These are phyloP conservation scores for Pachyrhizus erosus DNA, from an alignment of 306 rosid species.

Conservation along the genomic window DNA sequence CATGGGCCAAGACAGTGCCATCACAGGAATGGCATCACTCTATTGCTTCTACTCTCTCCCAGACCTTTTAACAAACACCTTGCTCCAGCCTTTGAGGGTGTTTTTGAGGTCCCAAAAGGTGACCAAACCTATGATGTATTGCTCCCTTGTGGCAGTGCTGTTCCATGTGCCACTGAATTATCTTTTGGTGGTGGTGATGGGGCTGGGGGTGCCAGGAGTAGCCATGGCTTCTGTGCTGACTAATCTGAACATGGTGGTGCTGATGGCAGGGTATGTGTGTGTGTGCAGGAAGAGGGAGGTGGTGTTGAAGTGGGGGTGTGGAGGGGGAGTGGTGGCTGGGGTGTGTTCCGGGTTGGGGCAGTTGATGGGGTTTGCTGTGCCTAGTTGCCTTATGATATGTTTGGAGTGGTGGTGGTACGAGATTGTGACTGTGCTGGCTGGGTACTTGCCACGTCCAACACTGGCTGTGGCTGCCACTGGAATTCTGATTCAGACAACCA, in stretches of 20 bases:
- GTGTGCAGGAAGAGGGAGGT: constrained; percentile 48
- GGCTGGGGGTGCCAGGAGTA: constrained; percentile 81
- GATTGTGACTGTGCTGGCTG: constrained; percentile 89
- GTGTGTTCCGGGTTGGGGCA: constrained; percentile 61
- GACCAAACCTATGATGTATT: constrained; percentile 89
- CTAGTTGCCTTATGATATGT: constrained; percentile 90
- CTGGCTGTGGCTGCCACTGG: constrained; percentile 96
- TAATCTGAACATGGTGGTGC: constrained; percentile 71
- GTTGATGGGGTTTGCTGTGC: constrained; percentile 75
- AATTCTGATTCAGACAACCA: constrained; percentile 91
- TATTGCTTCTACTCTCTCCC: constrained; percentile 85
- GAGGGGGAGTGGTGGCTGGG: constrained; percentile 33
- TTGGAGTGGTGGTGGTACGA: constrained; percentile 99
- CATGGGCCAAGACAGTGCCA: constrained; percentile 75
- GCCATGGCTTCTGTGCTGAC: constrained; percentile 90
- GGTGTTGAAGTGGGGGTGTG: constrained; percentile 52
- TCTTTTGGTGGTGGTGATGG: constrained; percentile 55
- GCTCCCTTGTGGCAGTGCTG: constrained; percentile 72
- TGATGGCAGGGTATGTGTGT: constrained; percentile 75
- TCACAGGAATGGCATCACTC: constrained; percentile 72
- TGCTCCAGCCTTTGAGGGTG: constrained; percentile 79
- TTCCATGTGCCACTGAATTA: constrained; percentile 80
- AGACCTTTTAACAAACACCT: constrained; percentile 75
- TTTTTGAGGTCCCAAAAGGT: constrained; percentile 78
- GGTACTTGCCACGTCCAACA: constrained; percentile 75